These are phyloP conservation scores for Aspergillus clavatus DNA, from an alignment of 2,329 filamentous ascomycete species.

Conservation along the genomic window DNA sequence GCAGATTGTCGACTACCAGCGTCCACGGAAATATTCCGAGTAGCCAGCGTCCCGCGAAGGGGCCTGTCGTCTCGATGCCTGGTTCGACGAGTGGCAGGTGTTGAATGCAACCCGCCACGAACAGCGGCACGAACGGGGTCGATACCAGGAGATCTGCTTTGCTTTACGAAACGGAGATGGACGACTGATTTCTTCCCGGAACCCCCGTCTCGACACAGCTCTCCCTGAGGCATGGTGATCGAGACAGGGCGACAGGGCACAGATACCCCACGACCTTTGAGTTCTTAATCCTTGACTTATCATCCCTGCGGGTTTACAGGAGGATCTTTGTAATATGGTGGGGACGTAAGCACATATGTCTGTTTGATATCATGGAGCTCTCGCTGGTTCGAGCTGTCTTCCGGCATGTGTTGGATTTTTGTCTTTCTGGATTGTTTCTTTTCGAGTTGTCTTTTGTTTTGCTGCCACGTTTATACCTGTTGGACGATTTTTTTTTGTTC, in stretches of 20 bases:
- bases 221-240: not conserved
- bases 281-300: not conserved
- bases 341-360: not conserved
- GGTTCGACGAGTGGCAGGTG: not conserved
- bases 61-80: not conserved
- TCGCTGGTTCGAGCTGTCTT: not conserved
- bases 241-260: not conserved
- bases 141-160: not conserved
- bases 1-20: conserved; percentile 1
- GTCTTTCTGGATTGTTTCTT: not conserved
- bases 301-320: not conserved
- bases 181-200: not conserved
- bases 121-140: not conserved
- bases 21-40: not conserved
- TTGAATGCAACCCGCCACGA: not conserved
- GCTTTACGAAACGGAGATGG: not conserved
- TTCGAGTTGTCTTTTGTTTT: not conserved
- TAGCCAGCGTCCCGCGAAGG: not conserved
- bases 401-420: not conserved
- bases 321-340: not conserved
- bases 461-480: not conserved
- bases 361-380: not conserved
- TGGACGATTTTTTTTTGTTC: not conserved
- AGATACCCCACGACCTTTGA: not conserved
- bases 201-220: not conserved